Percentiles rank a stretch among this genome's conserved stretches.
Evolutionary conservation across 116 monocot species (phyloP).

Genomic region (Trichopus zeylanicus): DNA sequence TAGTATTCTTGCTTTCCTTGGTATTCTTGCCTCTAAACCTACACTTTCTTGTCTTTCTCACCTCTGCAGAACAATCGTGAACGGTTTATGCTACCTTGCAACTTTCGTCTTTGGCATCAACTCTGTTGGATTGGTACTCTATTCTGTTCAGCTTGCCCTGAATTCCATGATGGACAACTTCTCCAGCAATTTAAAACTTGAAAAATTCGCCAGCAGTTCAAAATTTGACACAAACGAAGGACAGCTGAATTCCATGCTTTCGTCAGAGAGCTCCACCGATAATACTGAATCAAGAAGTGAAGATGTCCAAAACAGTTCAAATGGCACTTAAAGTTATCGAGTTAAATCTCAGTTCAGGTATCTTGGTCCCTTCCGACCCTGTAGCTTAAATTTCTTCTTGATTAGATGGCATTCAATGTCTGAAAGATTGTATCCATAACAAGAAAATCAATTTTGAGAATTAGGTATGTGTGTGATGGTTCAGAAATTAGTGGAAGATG

Average conservation of each 20-base stretch:
- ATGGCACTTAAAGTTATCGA: not conserved
- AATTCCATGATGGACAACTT: conserved; percentile 38
- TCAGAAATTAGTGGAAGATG: too few species aligned
- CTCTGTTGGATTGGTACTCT: conserved; percentile 71
- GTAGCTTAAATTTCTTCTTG: not conserved
- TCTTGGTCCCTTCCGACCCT: too few species aligned
- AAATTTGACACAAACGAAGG: conserved; percentile 10
- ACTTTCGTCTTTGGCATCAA: conserved; percentile 89
- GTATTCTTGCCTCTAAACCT: not conserved
- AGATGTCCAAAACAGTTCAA: conserved; percentile 8
- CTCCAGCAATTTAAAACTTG: conserved; percentile 3
- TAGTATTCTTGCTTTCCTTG: not conserved
- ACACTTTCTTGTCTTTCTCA: not conserved
- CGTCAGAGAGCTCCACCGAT: conserved; percentile 16
- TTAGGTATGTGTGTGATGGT: too few species aligned
- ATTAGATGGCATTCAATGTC: too few species aligned
- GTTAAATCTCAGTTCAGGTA: not conserved
- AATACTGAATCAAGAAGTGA: conserved; percentile 20
- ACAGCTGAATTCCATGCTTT: conserved; percentile 13
- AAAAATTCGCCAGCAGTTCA: conserved; percentile 3
- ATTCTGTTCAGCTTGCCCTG: conserved; percentile 64
- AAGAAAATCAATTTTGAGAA: too few species aligned
- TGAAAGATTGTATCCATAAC: too few species aligned
- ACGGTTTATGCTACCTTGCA: conserved; percentile 85
- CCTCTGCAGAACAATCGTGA: conserved; percentile 70